These are phyloP conservation scores for Fraxinus latifolia DNA, from an alignment of 305 asterid species.

Conservation along the genomic window DNA sequence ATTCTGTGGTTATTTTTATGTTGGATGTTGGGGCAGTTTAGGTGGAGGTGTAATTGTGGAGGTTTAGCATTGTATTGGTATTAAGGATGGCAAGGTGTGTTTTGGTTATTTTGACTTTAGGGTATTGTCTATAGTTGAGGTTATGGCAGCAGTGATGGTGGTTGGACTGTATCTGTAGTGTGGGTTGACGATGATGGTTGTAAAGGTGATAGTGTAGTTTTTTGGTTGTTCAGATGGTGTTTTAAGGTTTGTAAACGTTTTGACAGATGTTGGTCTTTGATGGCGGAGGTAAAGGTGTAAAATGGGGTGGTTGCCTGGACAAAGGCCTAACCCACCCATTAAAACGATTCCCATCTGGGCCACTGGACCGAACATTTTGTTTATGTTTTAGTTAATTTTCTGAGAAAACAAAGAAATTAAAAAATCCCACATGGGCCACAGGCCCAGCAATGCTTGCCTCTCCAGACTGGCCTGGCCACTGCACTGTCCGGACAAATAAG, in stretches of 20 bases:
- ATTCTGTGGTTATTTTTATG: neutral
- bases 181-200: neutral
- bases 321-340: neutral
- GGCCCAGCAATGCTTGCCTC: neutral
- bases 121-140: neutral
- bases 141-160: neutral
- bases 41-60: neutral
- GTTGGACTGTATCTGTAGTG: neutral
- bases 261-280: neutral
- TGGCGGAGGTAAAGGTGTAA: neutral
- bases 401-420: neutral
- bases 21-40: neutral
- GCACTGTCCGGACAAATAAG: neutral
- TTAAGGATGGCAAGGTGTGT: neutral
- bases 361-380: neutral
- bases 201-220: neutral
- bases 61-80: neutral
- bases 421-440: neutral
- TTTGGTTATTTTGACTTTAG: neutral
- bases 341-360: neutral
- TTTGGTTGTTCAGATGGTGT: neutral
- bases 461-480: neutral
- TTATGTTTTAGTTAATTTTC: neutral
- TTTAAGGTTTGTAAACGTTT: neutral
- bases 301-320: neutral